phyloP scores from a whole-genome alignment of 2,329 filamentous ascomycete genomes.

The Phaeosphaeriaceae sp. region DNA sequence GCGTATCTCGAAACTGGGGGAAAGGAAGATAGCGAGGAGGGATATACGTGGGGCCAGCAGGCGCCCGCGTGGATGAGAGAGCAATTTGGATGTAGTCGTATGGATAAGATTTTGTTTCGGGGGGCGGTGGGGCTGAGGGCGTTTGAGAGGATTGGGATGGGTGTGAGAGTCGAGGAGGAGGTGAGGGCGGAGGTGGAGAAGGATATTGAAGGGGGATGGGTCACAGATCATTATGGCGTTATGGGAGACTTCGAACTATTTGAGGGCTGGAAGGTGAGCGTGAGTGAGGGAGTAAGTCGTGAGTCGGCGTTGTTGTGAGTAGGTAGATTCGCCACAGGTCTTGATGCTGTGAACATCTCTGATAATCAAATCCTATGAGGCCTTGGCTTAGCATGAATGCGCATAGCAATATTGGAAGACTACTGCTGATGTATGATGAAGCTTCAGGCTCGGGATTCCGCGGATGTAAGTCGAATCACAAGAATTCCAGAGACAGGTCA shows the following conservation, averaged over 20 bases:
- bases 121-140: constrained; percentile 42
- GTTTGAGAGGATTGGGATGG: constrained; percentile 59
- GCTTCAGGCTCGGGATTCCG: too few species aligned
- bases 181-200: constrained; percentile 31
- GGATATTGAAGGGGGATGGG: constrained; percentile 54
- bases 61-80: constrained; percentile 49
- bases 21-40: constrained; percentile 57
- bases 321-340: too few species aligned
- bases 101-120: constrained; percentile 63
- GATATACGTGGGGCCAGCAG: constrained; percentile 67
- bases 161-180: constrained; percentile 53
- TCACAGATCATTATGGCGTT: constrained; percentile 60
- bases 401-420: too few species aligned
- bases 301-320: background rate
- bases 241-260: constrained; percentile 39
- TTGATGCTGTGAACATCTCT: too few species aligned
- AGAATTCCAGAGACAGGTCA: too few species aligned
- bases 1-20: constrained; percentile 62
- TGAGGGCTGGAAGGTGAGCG: constrained; percentile 7
- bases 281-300: background rate
- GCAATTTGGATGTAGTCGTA: constrained; percentile 58
- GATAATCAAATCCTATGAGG: too few species aligned
- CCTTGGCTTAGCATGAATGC: too few species aligned
- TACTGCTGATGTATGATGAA: too few species aligned
- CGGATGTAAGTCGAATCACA: too few species aligned